These are phyloP conservation scores for Apiospora marii DNA, from an alignment of 2,329 filamentous ascomycete genomes.

Conservation along the genomic window DNA sequence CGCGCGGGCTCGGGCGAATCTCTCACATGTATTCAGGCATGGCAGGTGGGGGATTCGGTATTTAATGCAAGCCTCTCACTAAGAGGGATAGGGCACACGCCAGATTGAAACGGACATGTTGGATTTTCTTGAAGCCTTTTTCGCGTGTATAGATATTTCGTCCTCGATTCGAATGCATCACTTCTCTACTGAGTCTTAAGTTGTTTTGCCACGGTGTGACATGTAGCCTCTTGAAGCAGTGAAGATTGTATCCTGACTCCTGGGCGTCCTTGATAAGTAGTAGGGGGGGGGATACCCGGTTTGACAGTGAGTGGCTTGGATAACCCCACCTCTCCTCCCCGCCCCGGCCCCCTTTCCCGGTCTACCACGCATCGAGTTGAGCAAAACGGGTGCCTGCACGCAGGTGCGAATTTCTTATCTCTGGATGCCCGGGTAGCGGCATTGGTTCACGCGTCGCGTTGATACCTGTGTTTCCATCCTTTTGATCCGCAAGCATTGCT, in stretches of 20 bases:
- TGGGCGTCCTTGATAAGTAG: no score
- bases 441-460: background rate
- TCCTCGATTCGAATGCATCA: constrained; percentile 25
- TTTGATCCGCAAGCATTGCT: background rate
- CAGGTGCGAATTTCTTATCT: background rate
- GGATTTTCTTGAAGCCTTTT: constrained; percentile 34
- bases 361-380: background rate
- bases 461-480: background rate
- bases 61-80: constrained; percentile 34
- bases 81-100: constrained; percentile 30
- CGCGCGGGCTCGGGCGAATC: constrained; percentile 34
- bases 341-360: background rate
- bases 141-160: constrained; percentile 38
- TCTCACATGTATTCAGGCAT: constrained; percentile 38
- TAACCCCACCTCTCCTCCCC: background rate
- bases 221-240: background rate
- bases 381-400: background rate
- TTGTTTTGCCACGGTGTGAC: background rate
- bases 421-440: background rate
- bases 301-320: background rate
- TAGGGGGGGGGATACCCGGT: background rate
- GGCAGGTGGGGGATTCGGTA: constrained; percentile 30
- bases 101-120: constrained; percentile 40
- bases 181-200: constrained; percentile 24
- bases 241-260: background rate